phyloP scores from a whole-genome alignment of 1,284 basidiomycete species.

The Ganoderma lucidum region DNA sequence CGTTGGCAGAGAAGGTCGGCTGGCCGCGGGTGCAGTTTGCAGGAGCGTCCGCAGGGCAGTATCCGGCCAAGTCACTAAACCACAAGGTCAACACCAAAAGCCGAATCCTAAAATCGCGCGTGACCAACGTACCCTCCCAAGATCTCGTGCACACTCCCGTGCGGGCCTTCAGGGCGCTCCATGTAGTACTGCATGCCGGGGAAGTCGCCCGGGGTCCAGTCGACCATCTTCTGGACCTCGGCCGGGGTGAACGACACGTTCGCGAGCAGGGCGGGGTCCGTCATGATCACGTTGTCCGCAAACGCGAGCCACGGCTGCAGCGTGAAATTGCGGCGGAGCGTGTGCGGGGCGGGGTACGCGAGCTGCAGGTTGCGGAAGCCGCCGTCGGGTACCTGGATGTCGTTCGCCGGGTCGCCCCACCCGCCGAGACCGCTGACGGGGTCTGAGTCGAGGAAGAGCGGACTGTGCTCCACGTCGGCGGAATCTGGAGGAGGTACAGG shows the following conservation, averaged over 20 bases:
- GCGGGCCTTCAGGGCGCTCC: constrained; percentile 42
- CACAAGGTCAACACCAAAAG: not conserved
- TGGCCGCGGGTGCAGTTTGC: constrained; percentile 31
- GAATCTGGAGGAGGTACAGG: constrained; percentile 39
- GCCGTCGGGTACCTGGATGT: constrained; percentile 43
- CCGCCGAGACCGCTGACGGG: constrained; percentile 45
- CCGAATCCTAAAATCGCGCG: too few relatives aligned
- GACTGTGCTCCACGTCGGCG: constrained; percentile 40
- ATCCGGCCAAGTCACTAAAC: constrained; percentile 41
- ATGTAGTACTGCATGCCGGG: constrained; percentile 45
- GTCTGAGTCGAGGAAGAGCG: constrained; percentile 42
- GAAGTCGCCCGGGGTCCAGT: constrained; percentile 44
- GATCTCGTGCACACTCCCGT: constrained; percentile 40
- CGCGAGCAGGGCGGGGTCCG: constrained; percentile 34
- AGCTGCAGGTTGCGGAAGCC: constrained; percentile 43
- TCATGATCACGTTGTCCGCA: constrained; percentile 32
- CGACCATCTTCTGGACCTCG: constrained; percentile 39
- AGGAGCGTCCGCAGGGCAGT: constrained; percentile 37
- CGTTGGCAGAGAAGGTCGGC: constrained; percentile 42
- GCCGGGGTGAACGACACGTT: constrained; percentile 43
- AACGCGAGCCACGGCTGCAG: constrained; percentile 40
- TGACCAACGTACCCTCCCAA: constrained; percentile 38
- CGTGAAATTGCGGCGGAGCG: constrained; percentile 47
- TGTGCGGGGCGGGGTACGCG: constrained; percentile 46
- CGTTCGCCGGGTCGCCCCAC: constrained; percentile 46